phyloP scores from a whole-genome alignment of 2,329 filamentous ascomycete species.

The Fusarium liriodendri region DNA sequence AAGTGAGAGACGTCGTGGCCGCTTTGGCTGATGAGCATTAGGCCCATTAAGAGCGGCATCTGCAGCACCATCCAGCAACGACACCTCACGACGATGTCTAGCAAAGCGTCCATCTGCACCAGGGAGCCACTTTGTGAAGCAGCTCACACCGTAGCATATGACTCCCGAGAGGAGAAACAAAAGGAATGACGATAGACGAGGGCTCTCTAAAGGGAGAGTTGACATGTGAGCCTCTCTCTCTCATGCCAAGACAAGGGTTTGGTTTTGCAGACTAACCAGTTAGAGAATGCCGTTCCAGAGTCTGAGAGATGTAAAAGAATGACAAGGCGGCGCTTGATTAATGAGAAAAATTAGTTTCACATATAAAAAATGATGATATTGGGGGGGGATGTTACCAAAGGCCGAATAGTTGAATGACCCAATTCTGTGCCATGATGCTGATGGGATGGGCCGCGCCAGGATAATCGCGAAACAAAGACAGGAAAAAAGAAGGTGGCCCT shows the following conservation, averaged over 20 bases:
- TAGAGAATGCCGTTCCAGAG: constrained; percentile 60
- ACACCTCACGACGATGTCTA: constrained; percentile 35
- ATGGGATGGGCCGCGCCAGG: not conserved
- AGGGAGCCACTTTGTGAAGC: constrained; percentile 58
- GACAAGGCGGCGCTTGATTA: constrained; percentile 58
- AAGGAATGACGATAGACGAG: constrained; percentile 60
- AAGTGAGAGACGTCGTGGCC: constrained; percentile 60
- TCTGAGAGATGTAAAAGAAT: constrained; percentile 60
- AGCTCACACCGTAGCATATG: constrained; percentile 55
- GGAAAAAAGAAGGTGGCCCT: constrained; percentile 21
- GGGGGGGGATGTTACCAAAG: constrained; percentile 33
- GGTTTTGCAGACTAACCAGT: constrained; percentile 52
- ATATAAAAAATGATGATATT: not conserved
- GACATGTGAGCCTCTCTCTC: constrained; percentile 1
- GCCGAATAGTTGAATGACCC: constrained; percentile 38
- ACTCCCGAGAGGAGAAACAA: constrained; percentile 59
- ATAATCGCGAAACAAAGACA: constrained; percentile 19
- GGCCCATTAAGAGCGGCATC: constrained; percentile 48
- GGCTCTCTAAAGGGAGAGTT: constrained; percentile 54
- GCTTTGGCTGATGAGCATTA: constrained; percentile 53
- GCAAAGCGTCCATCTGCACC: constrained; percentile 61
- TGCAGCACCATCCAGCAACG: constrained; percentile 35
- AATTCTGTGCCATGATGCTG: constrained; percentile 36
- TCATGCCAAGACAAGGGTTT: not conserved
- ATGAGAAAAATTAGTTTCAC: not conserved